phyloP scores from a whole-genome alignment of 2,329 filamentous ascomycete genomes.

The Cryphonectria japonica region DNA sequence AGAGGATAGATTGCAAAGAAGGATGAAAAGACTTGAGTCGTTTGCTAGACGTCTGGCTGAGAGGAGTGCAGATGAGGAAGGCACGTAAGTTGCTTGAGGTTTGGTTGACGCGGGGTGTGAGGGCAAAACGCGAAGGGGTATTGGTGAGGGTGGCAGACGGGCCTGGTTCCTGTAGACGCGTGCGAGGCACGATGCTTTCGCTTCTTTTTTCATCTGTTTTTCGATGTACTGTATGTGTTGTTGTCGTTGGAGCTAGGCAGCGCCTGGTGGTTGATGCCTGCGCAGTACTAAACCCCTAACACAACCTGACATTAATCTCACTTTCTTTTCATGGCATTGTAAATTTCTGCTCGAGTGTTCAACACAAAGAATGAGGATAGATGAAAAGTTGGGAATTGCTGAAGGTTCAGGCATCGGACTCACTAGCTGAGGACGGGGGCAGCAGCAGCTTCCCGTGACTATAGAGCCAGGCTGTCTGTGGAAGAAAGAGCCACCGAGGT shows the following conservation, averaged over 20 bases:
- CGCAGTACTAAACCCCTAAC: background rate
- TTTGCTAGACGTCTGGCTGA: background rate
- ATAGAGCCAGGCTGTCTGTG: background rate
- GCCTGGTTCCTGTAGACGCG: background rate
- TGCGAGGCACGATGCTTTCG: background rate
- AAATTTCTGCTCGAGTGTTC: background rate
- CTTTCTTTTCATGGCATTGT: too few relatives aligned
- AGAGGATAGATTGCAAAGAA: background rate
- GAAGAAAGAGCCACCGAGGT: background rate
- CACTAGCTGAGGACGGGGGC: background rate
- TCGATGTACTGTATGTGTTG: background rate
- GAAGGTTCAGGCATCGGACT: background rate
- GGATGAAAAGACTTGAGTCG: background rate
- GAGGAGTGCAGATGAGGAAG: background rate
- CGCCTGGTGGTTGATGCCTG: background rate
- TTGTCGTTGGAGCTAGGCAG: background rate
- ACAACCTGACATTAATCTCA: background rate
- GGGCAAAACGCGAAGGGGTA: background rate
- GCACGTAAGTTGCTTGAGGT: background rate
- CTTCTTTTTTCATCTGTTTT: too few relatives aligned
- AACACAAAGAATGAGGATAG: too few relatives aligned
- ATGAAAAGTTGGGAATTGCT: background rate
- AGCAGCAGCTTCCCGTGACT: background rate
- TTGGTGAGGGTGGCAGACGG: background rate
- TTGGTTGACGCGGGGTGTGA: background rate